Evolutionary conservation across 176 grass and related monocot genomes (phyloP).

Genomic region (Avena sativa): DNA sequence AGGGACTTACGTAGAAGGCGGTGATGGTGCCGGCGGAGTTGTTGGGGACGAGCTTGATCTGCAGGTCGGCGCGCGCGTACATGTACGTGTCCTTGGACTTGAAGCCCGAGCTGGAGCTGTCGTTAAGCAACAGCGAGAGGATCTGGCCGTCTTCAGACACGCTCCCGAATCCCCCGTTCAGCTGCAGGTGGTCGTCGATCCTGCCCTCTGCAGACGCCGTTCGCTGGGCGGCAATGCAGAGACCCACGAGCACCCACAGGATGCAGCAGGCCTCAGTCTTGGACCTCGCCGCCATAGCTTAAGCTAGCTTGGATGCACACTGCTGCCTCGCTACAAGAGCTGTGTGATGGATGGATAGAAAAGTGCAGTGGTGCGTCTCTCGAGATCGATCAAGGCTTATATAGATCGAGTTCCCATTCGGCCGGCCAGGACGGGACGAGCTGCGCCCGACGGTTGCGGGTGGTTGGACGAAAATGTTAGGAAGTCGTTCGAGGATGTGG

Average conservation of each 20-base stretch:
- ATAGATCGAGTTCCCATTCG: no score
- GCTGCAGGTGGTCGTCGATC: slow-evolving; percentile 38
- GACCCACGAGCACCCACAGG: slow-evolving; percentile 1
- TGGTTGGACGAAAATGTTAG: no score
- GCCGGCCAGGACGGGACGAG: no score
- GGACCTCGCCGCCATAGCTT: neutral
- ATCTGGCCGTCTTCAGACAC: slow-evolving; percentile 43
- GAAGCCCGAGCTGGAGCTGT: slow-evolving; percentile 54
- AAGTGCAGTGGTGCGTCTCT: neutral
- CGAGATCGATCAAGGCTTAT: no score
- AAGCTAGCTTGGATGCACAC: no score
- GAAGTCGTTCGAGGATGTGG: no score
- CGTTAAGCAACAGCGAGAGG: slow-evolving; percentile 43
- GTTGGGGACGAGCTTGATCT: slow-evolving; percentile 69
- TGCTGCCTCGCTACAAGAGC: no score
- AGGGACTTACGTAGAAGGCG: slow-evolving; percentile 58
- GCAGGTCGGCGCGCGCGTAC: slow-evolving; percentile 57
- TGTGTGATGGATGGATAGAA: neutral
- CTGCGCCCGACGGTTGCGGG: no score
- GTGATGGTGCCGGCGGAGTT: slow-evolving; percentile 45
- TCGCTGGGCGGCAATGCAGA: neutral
- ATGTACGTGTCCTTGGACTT: slow-evolving; percentile 60
- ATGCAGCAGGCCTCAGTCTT: neutral
- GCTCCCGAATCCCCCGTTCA: slow-evolving; percentile 41
- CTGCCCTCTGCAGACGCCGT: neutral